Evolutionary conservation across 2,329 filamentous ascomycete genomes (phyloP), one percentile per base, ranked within the genome.

Genomic region (Aspergillus novoparasiticus): DNA sequence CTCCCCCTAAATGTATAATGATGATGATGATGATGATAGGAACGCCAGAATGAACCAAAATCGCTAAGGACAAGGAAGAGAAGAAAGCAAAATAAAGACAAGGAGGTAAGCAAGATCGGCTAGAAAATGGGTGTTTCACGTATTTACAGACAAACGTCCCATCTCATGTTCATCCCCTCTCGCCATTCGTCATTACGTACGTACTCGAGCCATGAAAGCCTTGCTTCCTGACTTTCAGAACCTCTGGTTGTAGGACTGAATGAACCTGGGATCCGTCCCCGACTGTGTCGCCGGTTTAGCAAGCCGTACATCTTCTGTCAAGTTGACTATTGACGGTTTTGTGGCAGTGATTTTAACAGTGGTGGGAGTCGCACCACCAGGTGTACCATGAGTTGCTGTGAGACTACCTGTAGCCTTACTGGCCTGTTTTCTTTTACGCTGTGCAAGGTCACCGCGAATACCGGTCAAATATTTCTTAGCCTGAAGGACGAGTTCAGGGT

Each of bases 401-500:
- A 45, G 60, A 45, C 51, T 34, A 12, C 56, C 60, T 43, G 60
- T 46, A 63, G 63, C 57, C 67, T 66, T 65, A 70, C 63, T 66
- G 57, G 66, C 57, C 43, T 64, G 62, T 51, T 64, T 72, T 62
- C 75, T 86, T 73, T 85, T 86, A 51, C 80, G 74, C 65, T 84
- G 83, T 16, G 84, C 84, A 12, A 89, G 71, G 59, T 82, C 80
- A 8, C 84, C 83, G 62, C 87, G 85, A 51, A 89, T 79, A 4
- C 84, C 85, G 19, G 80, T 76, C 19, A 90, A 73, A 68, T 89
- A 89, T 64, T 82, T 84, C 46, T 78, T 81, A 2, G 87, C 87
- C 32, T 80, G 72, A 12, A 83, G 80, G 12, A 89, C 78, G 9
- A 87, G 73, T 23, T 84, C 79, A 30, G 78, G 78, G 12, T 82